phyloP scores from a whole-genome alignment of 306 rosid species.

The Rosa persica region DNA sequence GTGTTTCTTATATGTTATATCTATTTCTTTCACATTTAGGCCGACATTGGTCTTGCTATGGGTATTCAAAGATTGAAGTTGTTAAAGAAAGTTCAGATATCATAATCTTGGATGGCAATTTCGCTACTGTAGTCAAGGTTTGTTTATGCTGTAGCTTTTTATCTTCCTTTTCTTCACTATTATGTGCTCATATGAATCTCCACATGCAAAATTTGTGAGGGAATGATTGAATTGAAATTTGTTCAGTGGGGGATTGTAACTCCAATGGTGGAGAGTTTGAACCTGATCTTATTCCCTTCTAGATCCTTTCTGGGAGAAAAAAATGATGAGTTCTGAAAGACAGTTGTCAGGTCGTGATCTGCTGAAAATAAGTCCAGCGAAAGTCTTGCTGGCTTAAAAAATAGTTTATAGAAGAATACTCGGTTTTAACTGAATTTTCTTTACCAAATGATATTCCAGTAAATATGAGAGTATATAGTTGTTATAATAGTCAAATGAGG shows the following conservation, averaged over 20 bases:
- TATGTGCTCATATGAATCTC: background rate
- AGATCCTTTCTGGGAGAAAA: no score
- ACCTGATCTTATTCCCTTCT: no score
- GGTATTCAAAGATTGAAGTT: conserved; percentile 76
- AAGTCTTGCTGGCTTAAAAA: no score
- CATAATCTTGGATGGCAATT: conserved; percentile 86
- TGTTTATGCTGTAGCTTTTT: background rate
- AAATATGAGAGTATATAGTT: no score
- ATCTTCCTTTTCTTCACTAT: background rate
- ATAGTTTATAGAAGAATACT: no score
- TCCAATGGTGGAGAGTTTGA: background rate
- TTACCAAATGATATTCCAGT: no score
- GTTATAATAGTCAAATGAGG: no score
- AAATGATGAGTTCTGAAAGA: no score
- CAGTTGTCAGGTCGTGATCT: no score
- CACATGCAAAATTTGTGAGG: background rate
- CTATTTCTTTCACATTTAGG: conserved; percentile 34
- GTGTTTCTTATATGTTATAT: conserved; percentile 1
- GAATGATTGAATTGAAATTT: background rate
- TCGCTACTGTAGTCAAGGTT: conserved; percentile 82
- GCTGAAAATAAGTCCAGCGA: no score
- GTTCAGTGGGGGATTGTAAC: background rate
- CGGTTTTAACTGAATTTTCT: no score
- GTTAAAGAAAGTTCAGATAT: conserved; percentile 92
- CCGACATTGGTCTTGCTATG: conserved; percentile 92